Base-by-base conservation (phyloP, 805 yeast genomes). In the Spathaspora sp. region DNA sequence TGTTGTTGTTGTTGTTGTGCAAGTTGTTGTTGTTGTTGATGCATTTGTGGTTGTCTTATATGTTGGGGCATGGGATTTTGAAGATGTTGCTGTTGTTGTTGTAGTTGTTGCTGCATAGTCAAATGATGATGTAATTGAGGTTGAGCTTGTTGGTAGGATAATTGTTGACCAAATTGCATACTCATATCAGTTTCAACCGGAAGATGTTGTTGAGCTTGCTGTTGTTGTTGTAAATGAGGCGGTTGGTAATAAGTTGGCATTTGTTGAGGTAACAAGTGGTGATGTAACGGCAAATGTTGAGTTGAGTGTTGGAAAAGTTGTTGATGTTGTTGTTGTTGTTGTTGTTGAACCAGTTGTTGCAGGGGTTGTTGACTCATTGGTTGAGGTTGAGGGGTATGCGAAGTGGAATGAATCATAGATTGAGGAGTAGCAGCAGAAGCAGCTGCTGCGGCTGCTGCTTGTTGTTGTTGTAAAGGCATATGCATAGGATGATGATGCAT, bases 311-410 rank as follows among this genome's bases (percentile, higher is more conserved):
- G 52, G 32, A 49, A 50, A 10, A 31, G 53, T 11, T 46, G 55
- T 31, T 58, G 59, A 17, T 57, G 55, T 23, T 58, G 59, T 23
- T 57, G 61, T 28, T 49, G 56, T 47, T 47, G 43, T 38, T 20
- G 52, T 35, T 11, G 51, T 42, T 18, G 50, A 20, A 23, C 43
- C 35, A 46, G 54, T 32, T 49, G 50, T 19, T 28, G 31, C 17
- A 19, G 28, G 11, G 44, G 49, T 26, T 44, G 51, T 12, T 42
- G 44, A 23, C 29, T 42, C 44, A 42, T 42, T 3, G 44, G 39
- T 16, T 47, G 44, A 18, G 52, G 49, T 32, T 52, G 52, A 23
- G 52, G 50, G 11, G 52, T 50, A 18, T 46, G 46, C 42, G 44
- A 43, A 17, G 50, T 52, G 6, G 42, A 38, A 20, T 47, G 52